These are phyloP conservation scores for Diplodia scrobiculata DNA, from an alignment of 2,329 filamentous ascomycete species.

Conservation along the genomic window DNA sequence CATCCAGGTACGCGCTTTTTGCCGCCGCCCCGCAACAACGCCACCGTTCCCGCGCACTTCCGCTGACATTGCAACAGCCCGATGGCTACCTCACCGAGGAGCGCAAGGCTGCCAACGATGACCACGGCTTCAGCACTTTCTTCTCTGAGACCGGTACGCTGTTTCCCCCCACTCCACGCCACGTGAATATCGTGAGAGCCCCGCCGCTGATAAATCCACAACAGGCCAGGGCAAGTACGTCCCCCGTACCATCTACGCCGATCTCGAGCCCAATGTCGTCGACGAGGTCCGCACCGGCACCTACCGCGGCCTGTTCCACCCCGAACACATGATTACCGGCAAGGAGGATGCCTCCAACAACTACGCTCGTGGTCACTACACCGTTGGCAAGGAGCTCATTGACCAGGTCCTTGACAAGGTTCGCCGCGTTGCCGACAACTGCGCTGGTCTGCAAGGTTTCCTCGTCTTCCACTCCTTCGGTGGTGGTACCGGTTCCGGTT, in stretches of 20 bases:
- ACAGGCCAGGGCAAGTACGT: constrained; percentile 64
- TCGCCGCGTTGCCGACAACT: constrained; percentile 71
- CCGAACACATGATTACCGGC: constrained; percentile 70
- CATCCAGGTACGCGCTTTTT: constrained; percentile 74
- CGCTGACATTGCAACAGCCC: constrained; percentile 62
- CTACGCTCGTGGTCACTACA: constrained; percentile 76
- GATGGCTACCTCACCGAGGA: constrained; percentile 99
- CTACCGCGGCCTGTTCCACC: constrained; percentile 72
- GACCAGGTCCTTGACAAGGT: constrained; percentile 70
- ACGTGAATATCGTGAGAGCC: constrained; percentile 7
- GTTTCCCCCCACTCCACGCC: constrained; percentile 14
- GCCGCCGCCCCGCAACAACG: constrained; percentile 15
- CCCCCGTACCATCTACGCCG: constrained; percentile 71
- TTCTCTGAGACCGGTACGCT: constrained; percentile 67
- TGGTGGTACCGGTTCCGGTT: constrained; percentile 71
- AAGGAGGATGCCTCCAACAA: constrained; percentile 79
- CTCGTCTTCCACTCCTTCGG: constrained; percentile 75
- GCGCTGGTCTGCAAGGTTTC: constrained; percentile 71
- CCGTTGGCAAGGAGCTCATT: constrained; percentile 75
- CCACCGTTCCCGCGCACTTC: constrained; percentile 21
- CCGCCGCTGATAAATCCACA: constrained; percentile 23
- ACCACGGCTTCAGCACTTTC: constrained; percentile 94
- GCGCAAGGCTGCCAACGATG: constrained; percentile 87
- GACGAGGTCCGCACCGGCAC: constrained; percentile 70
- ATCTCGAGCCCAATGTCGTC: constrained; percentile 70